These are phyloP conservation scores for Phalaenopsis equestris DNA, from an alignment of 106 monocot species.

Conservation along the genomic window DNA sequence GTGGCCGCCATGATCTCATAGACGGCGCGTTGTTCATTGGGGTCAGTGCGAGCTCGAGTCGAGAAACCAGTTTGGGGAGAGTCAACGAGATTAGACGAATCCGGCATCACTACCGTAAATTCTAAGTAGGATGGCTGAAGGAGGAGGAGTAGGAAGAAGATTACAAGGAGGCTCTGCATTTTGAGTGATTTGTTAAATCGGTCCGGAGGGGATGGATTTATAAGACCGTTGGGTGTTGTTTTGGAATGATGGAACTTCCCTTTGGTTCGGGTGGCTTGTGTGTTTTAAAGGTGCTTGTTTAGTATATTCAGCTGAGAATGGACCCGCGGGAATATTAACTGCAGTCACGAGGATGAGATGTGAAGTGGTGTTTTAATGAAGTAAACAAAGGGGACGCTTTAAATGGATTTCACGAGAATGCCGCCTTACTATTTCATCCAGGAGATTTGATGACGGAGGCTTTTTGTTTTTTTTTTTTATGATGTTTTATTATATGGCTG, in stretches of 20 bases:
- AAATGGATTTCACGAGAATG: conserved; percentile 9
- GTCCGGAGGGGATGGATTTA: background rate
- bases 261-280: no score
- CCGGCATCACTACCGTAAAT: conserved; percentile 47
- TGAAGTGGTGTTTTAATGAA: background rate
- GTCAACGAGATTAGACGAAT: conserved; percentile 51
- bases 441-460: background rate
- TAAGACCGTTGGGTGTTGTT: background rate
- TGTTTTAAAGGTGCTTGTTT: background rate
- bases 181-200: background rate
- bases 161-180: background rate
- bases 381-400: background rate
- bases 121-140: conserved; percentile 19
- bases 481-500: no score
- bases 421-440: background rate
- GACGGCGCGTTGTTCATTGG: conserved; percentile 66
- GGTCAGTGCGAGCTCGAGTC: conserved; percentile 56
- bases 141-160: conserved; percentile 4
- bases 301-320: background rate
- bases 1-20: conserved; percentile 79
- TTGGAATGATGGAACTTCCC: background rate
- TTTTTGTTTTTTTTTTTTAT: background rate
- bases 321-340: background rate
- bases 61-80: conserved; percentile 50
- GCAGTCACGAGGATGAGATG: conserved; percentile 5